Base-by-base conservation (phyloP, 257 asterid genomes). In the Capsicum pubescens region DNA sequence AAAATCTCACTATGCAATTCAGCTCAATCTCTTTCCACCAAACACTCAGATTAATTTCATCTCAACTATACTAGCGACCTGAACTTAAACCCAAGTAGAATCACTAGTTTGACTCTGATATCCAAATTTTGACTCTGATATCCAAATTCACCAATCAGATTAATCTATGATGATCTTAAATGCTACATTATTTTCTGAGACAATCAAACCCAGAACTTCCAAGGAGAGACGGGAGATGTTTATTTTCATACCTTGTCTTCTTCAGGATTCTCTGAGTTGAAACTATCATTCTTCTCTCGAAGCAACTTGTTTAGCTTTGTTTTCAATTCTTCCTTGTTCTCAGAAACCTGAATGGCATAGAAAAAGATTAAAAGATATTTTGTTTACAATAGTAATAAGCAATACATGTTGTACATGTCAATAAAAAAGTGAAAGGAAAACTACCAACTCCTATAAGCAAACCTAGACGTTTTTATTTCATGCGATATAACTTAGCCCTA, bases 311-410 rank as follows among this genome's bases (percentile, higher is more conserved):
- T 97, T 21, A 97, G 91, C 91, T 93, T 97, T 52, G 87, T 76
- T 86, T 97, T 93, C 86, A 97, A 83, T 83, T 94, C 99, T 82
- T 97, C 98, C 88, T 90, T 94, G 90, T 93, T 95, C 32, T 91
- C 98, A 56, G 14, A 87, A 82, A 70, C 91, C 98, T 93, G 88
- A 58, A 69, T 57, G 58, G 46, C 81, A 86, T 15, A 80, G 80
- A 63, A n/a, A 64, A 77, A 26, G 44, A 50, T 57, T 26, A 52
- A 14, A 52, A 13, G 63, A 76, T 52, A 76, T 16, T 13, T 21
- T 26, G 48, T 21, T 74, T 76, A 76, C 59, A 9, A 4, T 16
- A 69, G 1, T 52, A 26, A 26, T 52, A 52, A 52, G 64, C 48
- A 76, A 54, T 76, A 76, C 48, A 52, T 76, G 63, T 14, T 76